phyloP scores from a whole-genome alignment of 176 grass and related monocot genomes.

The Otatea glauca region DNA sequence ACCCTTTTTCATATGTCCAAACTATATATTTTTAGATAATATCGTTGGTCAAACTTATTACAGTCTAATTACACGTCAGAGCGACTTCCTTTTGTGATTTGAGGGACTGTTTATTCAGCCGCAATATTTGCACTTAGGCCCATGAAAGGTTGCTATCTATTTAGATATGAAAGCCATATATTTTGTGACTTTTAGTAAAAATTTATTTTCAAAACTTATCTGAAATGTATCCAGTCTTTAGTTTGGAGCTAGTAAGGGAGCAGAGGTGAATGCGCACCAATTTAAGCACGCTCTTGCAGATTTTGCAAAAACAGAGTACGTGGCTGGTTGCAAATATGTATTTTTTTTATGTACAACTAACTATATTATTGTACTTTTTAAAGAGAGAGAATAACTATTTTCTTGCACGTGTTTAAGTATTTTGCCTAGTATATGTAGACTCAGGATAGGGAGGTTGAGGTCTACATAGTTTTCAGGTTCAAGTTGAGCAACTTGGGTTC shows the following conservation, averaged over 20 bases:
- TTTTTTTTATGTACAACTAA: not conserved
- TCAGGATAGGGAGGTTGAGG: constrained; percentile 41
- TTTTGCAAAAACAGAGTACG: not conserved
- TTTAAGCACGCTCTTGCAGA: not conserved
- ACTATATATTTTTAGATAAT: too few species aligned
- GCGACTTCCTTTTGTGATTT: too few species aligned
- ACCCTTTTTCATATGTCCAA: too few species aligned
- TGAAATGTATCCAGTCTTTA: not conserved
- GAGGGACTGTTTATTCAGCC: too few species aligned
- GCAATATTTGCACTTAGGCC: too few species aligned
- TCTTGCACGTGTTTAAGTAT: constrained; percentile 43
- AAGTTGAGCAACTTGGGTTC: constrained; percentile 48
- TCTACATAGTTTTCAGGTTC: constrained; percentile 25
- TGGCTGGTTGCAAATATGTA: not conserved
- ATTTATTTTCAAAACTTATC: not conserved
- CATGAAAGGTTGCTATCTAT: not conserved
- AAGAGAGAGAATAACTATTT: not conserved
- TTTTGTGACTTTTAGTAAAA: not conserved
- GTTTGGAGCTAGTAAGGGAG: not conserved
- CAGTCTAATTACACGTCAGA: too few species aligned
- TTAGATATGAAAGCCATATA: not conserved
- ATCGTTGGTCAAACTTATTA: too few species aligned
- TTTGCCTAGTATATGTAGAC: constrained; percentile 33
- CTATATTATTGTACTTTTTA: constrained; percentile 38
- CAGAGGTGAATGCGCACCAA: not conserved